Conservation (phyloP, 2,329 filamentous ascomycete species). For the Lecanicillium sp. region DNA sequence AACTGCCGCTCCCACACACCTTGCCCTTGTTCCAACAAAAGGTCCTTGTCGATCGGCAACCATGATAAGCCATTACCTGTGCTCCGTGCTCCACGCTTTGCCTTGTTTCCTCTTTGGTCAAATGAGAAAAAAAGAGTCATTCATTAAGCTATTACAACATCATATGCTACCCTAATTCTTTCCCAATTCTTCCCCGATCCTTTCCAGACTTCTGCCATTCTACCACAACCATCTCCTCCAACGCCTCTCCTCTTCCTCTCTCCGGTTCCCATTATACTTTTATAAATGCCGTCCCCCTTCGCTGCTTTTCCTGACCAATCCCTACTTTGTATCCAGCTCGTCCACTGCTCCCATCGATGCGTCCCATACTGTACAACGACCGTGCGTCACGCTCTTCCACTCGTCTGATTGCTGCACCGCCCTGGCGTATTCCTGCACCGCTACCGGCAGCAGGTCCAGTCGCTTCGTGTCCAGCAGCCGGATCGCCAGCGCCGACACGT, state of each 20-base stretch:
- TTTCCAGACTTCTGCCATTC: no score
- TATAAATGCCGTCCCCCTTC: background rate
- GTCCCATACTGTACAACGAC: conserved; percentile 22
- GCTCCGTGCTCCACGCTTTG: background rate
- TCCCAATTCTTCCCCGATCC: no score
- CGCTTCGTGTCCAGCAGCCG: conserved; percentile 22
- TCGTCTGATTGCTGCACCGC: conserved; percentile 20
- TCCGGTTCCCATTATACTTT: background rate
- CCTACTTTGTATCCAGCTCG: conserved; percentile 18
- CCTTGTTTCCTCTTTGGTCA: background rate
- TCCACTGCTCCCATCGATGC: conserved; percentile 19
- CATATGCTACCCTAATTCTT: background rate
- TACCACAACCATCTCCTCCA: background rate
- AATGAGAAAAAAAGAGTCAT: background rate
- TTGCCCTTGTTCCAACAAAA: no score
- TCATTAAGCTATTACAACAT: background rate
- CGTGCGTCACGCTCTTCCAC: conserved; percentile 23
- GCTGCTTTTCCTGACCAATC: background rate
- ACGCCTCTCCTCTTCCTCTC: background rate
- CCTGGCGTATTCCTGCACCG: conserved; percentile 19
- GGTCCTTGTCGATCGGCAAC: background rate
- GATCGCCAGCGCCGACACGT: conserved; percentile 19
- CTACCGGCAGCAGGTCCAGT: conserved; percentile 19
- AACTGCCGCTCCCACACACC: no score
- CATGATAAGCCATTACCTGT: no score